phyloP scores from a whole-genome alignment of 192 early-diverging fungal genomes.

The Mortierella alpina region DNA sequence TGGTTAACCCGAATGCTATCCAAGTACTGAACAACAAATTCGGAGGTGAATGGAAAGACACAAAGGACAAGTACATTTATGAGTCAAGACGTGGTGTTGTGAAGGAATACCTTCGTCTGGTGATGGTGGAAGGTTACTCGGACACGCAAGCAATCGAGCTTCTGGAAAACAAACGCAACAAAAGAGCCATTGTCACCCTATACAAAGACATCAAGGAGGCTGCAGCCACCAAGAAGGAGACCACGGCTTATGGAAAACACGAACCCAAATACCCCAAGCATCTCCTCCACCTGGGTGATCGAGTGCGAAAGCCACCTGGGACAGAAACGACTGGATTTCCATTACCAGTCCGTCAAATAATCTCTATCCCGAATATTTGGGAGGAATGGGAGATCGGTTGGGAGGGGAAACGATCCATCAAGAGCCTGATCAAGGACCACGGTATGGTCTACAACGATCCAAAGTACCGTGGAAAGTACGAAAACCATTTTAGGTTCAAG shows the following conservation, averaged over 20 bases:
- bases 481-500: conserved; percentile 5
- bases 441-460: conserved; percentile 2
- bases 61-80: background rate
- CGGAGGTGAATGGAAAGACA: background rate
- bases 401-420: background rate
- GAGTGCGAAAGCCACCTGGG: background rate
- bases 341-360: background rate
- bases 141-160: background rate
- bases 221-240: background rate
- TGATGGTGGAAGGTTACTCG: background rate
- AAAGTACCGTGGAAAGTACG: background rate
- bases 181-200: background rate
- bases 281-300: background rate
- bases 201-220: background rate
- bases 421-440: no score
- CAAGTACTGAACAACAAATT: background rate
- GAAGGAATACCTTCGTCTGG: background rate
- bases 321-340: conserved; percentile 2
- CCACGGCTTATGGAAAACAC: background rate
- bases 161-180: background rate
- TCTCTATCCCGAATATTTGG: conserved; percentile 5
- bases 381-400: conserved; percentile 13
- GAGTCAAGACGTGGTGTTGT: background rate
- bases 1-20: background rate
- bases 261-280: conserved; percentile 1